Conservation (phyloP, 164 flowering plant genomes). For the Vitis rotundifolia region DNA sequence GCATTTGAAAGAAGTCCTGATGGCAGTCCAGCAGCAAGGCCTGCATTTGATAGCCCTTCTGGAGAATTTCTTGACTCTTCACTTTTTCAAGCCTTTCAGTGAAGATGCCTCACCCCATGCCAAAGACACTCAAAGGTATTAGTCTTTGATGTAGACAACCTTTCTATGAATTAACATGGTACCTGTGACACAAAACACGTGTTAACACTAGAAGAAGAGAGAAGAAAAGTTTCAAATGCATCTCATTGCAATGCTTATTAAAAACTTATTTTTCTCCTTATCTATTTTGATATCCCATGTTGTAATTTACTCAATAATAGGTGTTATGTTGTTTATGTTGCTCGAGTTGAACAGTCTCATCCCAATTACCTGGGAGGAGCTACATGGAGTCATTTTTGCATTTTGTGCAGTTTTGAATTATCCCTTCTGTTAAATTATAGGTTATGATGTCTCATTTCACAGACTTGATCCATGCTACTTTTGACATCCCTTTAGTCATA, state of each 20-base stretch:
- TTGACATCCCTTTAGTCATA: not conserved
- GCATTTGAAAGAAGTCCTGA: conserved; percentile 43
- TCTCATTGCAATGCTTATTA: too few species aligned
- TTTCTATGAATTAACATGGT: too few species aligned
- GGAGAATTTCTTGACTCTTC: conserved; percentile 45
- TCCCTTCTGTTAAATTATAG: not conserved
- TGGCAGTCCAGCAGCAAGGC: conserved; percentile 50
- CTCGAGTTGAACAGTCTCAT: not conserved
- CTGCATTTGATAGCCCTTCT: conserved; percentile 48
- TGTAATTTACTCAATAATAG: not conserved
- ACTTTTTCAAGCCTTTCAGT: conserved; percentile 28
- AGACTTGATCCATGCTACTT: not conserved
- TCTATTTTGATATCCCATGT: too few species aligned
- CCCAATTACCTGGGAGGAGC: not conserved
- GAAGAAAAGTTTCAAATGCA: too few species aligned
- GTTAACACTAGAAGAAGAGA: too few species aligned
- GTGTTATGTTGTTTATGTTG: not conserved
- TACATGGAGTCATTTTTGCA: not conserved
- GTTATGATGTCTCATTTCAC: not conserved
- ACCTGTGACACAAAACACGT: too few species aligned
- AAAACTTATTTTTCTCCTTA: too few species aligned
- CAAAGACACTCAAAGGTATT: conserved; percentile 59
- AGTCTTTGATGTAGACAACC: not conserved
- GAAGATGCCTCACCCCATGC: conserved; percentile 55
- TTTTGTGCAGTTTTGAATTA: not conserved